Base-by-base conservation (phyloP, 768 basidiomycete species). In the Suillus brevipes region DNA sequence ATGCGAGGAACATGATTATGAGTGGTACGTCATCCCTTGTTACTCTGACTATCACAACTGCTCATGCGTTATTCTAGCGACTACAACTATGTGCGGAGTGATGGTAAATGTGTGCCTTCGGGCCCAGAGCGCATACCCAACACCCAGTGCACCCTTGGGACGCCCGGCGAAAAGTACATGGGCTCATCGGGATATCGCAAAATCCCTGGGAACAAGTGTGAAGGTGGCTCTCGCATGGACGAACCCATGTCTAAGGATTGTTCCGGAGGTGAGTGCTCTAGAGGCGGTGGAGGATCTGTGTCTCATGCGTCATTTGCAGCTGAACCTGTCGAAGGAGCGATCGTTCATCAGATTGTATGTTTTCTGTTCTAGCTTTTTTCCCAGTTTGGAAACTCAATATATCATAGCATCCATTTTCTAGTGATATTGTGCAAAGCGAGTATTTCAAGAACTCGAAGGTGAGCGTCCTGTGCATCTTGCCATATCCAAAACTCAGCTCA, bases 181-280 rank as follows among this genome's bases (percentile, higher is more conserved):
- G 97, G 97, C 0, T 98, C 96, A 0, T 94, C 92, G 23, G 97
- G 97, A 0, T 99, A 88, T 74, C 84, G 95, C 38, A 87, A 89
- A 72, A 94, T 99, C 65, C 95, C 97, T 4, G 97, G 97, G 0
- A 91, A 99, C 71, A 91, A 89, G 0, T 99, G 97, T 73, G 82
- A 82, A 43, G 82, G 82, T n/a, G 68, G 73, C 4, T 61, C 81
- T 23, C 79, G 83, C 71, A 92, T 91, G 78, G 97, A 97, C 70
- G 81, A 84, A 14, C 81, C 76, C 38, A 78, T 90, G 0, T 71
- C 82, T 68, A 98, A 97, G 80, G 78, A 85, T 34, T 99, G 97
- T 74, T 87, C 89, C 0, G 78, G 89, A 73, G 93, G 92, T 91
- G 45, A 13, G 78, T 69, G 6, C 2, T 20, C 36, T 23, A 13